These are phyloP conservation scores for Laburnicola sp. DNA, from an alignment of 2,329 filamentous ascomycete genomes.

Conservation along the genomic window DNA sequence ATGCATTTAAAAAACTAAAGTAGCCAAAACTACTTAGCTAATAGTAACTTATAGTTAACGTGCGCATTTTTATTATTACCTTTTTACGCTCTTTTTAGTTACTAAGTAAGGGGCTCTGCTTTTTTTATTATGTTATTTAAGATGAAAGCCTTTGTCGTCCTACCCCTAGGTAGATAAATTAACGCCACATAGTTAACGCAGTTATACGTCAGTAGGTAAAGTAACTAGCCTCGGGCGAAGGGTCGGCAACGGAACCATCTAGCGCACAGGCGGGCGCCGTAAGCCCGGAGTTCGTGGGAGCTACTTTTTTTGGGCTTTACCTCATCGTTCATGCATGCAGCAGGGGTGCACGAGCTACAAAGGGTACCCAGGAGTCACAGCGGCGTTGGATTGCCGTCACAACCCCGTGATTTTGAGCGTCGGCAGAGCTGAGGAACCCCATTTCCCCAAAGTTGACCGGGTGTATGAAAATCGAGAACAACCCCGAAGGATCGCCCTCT, in stretches of 20 bases:
- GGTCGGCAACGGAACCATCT: constrained; percentile 1
- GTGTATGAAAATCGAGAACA: constrained; percentile 3
- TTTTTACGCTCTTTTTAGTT: too few species aligned
- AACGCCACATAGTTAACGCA: too few species aligned
- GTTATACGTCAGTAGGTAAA: too few species aligned
- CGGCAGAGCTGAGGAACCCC: constrained; percentile 2
- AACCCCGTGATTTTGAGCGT: neutral
- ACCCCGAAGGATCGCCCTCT: constrained; percentile 4
- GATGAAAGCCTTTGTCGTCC: too few species aligned
- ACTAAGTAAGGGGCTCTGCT: too few species aligned
- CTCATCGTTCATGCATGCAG: constrained; percentile 1
- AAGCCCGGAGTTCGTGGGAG: constrained; percentile 1
- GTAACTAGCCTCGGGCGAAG: too few species aligned
- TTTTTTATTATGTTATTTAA: too few species aligned
- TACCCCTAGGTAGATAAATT: too few species aligned
- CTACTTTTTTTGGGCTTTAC: neutral
- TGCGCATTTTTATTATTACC: too few species aligned
- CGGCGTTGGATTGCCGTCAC: neutral
- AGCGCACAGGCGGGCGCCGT: neutral
- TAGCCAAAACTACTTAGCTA: too few species aligned
- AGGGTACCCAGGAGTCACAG: neutral
- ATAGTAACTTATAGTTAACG: too few species aligned
- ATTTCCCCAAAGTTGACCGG: neutral
- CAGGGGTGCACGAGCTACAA: constrained; percentile 8
- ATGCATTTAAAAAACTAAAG: too few species aligned